Evolutionary conservation across 1,284 basidiomycete species (phyloP).

Genomic region (Omphalotus olearius): DNA sequence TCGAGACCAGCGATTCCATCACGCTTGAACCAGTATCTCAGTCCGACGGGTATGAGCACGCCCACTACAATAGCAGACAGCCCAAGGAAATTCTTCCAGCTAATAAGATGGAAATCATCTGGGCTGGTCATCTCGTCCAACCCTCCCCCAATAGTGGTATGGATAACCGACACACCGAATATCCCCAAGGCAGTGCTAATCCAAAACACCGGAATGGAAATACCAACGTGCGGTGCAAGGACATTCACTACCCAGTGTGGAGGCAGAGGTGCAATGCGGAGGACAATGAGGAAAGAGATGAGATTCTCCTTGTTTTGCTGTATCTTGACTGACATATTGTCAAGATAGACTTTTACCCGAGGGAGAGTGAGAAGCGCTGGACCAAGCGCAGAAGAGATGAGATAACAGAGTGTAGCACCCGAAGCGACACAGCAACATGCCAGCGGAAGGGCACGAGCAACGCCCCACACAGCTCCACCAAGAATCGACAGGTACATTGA

Average conservation of each 20-base stretch:
- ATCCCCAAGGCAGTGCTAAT: constrained; percentile 87
- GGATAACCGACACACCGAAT: constrained; percentile 89
- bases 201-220: constrained; percentile 86
- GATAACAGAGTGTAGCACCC: constrained; percentile 91
- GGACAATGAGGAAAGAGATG: constrained; percentile 86
- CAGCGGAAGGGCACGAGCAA: constrained; percentile 85
- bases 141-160: constrained; percentile 91
- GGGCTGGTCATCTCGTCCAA: constrained; percentile 94
- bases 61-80: constrained; percentile 83
- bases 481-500: constrained; percentile 99
- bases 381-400: constrained; percentile 86
- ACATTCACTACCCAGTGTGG: constrained; percentile 98
- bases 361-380: constrained; percentile 85
- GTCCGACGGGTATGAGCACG: constrained; percentile 86
- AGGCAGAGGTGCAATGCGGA: constrained; percentile 92
- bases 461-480: constrained; percentile 94
- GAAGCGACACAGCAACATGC: constrained; percentile 90
- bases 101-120: constrained; percentile 90
- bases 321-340: constrained; percentile 78
- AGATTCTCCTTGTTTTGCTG: constrained; percentile 72
- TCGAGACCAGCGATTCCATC: constrained; percentile 47
- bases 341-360: constrained; percentile 77
- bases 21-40: constrained; percentile 71
- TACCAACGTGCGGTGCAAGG: constrained; percentile 90
- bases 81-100: constrained; percentile 81